Conservation (phyloP, 2,329 filamentous ascomycete species). For the Eutypa lata region DNA sequence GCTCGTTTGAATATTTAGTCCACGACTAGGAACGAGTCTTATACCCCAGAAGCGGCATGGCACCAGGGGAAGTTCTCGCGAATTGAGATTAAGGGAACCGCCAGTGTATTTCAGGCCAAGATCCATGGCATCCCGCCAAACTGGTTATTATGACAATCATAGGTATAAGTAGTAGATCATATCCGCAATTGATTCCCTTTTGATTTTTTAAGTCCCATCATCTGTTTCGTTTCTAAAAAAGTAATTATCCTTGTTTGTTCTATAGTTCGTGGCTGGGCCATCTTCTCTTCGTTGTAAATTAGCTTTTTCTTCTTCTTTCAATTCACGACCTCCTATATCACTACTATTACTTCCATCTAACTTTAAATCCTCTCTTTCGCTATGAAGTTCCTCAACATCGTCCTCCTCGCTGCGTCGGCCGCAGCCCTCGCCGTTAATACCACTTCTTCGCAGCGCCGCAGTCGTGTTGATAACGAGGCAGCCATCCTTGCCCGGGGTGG, state of each 20-base stretch:
- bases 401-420: conserved; percentile 15
- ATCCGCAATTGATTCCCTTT: neutral
- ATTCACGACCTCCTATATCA: neutral
- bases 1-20: too few species aligned
- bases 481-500: neutral
- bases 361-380: neutral
- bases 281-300: neutral
- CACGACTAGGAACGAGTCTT: neutral
- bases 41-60: neutral
- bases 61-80: neutral
- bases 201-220: neutral
- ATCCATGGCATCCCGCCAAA: neutral
- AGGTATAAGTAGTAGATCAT: neutral
- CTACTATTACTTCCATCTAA: neutral
- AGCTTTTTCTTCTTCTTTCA: neutral
- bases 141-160: neutral
- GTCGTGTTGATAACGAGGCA: neutral
- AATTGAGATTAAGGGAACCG: neutral
- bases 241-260: neutral
- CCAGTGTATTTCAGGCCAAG: neutral
- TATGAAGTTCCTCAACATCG: conserved; percentile 21
- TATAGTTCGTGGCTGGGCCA: conserved; percentile 2
- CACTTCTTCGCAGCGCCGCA: neutral
- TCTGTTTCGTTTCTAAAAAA: neutral
- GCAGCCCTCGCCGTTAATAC: conserved; percentile 16